Conservation (phyloP, 129 eudicot species). For the Gnaphalium uliginosum region DNA sequence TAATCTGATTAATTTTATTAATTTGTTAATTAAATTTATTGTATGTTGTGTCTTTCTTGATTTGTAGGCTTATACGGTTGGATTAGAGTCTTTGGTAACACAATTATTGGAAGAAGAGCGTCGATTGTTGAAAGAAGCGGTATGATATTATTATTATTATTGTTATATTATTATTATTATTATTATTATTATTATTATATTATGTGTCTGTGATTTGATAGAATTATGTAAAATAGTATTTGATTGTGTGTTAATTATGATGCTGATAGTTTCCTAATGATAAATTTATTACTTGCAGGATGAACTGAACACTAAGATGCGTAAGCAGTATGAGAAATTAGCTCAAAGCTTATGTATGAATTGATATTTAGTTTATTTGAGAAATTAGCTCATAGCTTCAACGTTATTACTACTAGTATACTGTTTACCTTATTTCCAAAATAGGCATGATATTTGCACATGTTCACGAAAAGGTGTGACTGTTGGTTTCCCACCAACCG, state of each 20-base stretch:
- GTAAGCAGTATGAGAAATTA: slow-evolving; percentile 62
- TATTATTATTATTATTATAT: neutral
- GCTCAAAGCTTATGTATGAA: slow-evolving; percentile 15
- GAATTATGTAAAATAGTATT: no score
- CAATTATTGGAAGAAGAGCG: slow-evolving; percentile 86
- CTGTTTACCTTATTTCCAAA: neutral
- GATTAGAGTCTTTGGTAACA: slow-evolving; percentile 73
- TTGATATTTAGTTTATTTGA: slow-evolving; percentile 8
- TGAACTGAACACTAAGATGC: slow-evolving; percentile 57
- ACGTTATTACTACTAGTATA: neutral
- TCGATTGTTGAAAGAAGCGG: slow-evolving; percentile 73
- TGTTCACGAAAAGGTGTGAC: no score
- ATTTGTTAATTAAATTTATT: neutral
- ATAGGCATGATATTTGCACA: no score
- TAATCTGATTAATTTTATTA: neutral
- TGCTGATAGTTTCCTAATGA: no score
- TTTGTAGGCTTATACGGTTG: slow-evolving; percentile 69
- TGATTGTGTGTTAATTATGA: no score
- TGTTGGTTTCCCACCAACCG: no score
- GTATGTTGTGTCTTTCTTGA: neutral
- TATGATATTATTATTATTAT: slow-evolving; percentile 25
- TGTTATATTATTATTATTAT: no score
- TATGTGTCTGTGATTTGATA: neutral
- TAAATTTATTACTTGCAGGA: slow-evolving; percentile 49
- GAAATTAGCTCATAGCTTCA: neutral